Percentiles rank a stretch among this genome's conserved stretches.
These are phyloP conservation scores for Fraxinus greggii DNA, from an alignment of 305 asterid species.

Conservation along the genomic window DNA sequence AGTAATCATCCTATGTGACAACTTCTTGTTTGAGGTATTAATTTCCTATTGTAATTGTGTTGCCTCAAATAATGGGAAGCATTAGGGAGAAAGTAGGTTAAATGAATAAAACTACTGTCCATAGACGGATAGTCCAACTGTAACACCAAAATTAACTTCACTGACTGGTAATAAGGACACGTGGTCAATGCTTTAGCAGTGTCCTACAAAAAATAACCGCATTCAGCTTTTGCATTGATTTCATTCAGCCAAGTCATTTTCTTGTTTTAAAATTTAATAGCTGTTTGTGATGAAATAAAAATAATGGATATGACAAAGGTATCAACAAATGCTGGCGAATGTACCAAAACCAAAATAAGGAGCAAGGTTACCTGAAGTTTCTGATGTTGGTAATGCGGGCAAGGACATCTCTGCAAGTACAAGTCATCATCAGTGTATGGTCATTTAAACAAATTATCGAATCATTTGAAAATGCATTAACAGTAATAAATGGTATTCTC, in stretches of 20 bases:
- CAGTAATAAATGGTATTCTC: neutral
- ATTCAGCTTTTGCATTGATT: neutral
- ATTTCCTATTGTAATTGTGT: neutral
- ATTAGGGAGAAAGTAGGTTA: neutral
- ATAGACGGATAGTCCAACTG: neutral
- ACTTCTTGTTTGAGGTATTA: too few species aligned
- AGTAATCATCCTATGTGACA: neutral
- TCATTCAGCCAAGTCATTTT: neutral
- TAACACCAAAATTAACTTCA: neutral
- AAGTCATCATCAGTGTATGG: constrained; percentile 26
- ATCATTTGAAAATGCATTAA: neutral
- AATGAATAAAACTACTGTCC: neutral
- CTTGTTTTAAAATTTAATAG: neutral
- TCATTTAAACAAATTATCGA: neutral
- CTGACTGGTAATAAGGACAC: neutral
- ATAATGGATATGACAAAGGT: neutral
- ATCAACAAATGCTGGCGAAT: neutral
- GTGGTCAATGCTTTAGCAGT: neutral
- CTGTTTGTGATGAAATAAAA: constrained; percentile 3
- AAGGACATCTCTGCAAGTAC: constrained; percentile 84
- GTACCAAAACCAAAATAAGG: constrained; percentile 20
- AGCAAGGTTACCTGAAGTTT: constrained; percentile 59
- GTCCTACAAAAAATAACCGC: neutral
- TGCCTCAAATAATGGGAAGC: neutral
- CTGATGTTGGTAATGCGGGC: constrained; percentile 91